Conservation (phyloP, 768 basidiomycete genomes). For the Tricholoma terreum region DNA sequence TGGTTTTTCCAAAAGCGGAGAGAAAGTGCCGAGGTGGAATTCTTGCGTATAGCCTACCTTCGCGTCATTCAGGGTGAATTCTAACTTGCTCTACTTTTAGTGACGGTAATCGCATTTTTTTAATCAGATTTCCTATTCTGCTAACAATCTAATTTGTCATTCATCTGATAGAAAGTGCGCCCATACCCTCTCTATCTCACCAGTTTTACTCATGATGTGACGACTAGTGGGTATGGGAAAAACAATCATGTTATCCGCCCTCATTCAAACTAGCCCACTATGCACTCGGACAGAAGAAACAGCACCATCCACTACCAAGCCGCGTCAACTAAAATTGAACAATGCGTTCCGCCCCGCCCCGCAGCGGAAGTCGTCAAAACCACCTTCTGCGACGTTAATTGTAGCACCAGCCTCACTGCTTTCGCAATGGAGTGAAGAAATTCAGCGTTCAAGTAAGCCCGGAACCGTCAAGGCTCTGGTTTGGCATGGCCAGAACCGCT, state of each 20-base stretch:
- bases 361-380: conserved; percentile 27
- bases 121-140: not conserved
- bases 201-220: conserved; percentile 1
- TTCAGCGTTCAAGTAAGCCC: conserved; percentile 77
- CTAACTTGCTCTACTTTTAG: not conserved
- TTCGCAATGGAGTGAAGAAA: conserved; percentile 90
- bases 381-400: conserved; percentile 72
- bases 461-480: conserved; percentile 64
- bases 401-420: conserved; percentile 91
- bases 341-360: conserved; percentile 53
- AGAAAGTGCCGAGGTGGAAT: conserved; percentile 83
- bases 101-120: conserved; percentile 12
- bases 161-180: conserved; percentile 20
- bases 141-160: not conserved
- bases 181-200: conserved; percentile 2
- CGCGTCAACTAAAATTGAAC: conserved; percentile 60
- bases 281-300: conserved; percentile 36
- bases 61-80: conserved; percentile 16
- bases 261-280: conserved; percentile 76
- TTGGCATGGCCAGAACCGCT: conserved; percentile 87
- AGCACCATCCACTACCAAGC: conserved; percentile 31
- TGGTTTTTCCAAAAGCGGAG: conserved; percentile 81
- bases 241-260: conserved; percentile 88
- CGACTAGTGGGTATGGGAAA: conserved; percentile 90
- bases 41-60: conserved; percentile 61